Evolutionary conservation across 2,329 filamentous ascomycete genomes (phyloP).

Genomic region (Pseudohalonectria lignicola): DNA sequence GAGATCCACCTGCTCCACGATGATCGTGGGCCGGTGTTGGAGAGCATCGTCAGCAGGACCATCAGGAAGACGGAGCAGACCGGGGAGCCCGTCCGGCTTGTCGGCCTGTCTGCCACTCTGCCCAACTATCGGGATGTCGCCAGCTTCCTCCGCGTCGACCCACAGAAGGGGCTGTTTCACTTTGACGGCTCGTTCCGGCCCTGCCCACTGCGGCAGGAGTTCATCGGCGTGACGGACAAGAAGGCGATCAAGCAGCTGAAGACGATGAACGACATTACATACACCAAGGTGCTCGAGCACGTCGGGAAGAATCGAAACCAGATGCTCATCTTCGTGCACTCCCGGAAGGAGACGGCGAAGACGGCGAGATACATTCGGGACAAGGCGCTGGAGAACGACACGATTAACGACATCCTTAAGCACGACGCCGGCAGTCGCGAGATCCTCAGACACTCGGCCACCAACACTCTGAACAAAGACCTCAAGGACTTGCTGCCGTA

Average conservation of each 20-base stretch:
- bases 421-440: conserved; percentile 88
- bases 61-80: conserved; percentile 91
- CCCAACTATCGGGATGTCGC: conserved; percentile 96
- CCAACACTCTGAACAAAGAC: conserved; percentile 71
- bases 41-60: conserved; percentile 92
- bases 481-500: conserved; percentile 92
- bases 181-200: conserved; percentile 92
- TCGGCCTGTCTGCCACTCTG: conserved; percentile 88
- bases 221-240: conserved; percentile 93
- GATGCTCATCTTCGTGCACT: conserved; percentile 99
- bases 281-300: conserved; percentile 94
- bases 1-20: conserved; percentile 97
- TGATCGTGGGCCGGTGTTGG: conserved; percentile 89
- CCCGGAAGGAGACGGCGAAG: conserved; percentile 94
- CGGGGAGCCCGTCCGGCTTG: conserved; percentile 80
- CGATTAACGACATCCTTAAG: conserved; percentile 88
- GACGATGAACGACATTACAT: conserved; percentile 98
- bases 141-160: conserved; percentile 85
- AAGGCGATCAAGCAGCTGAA: conserved; percentile 98
- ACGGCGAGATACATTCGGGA: conserved; percentile 93
- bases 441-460: conserved; percentile 75
- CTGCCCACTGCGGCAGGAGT: conserved; percentile 91
- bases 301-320: conserved; percentile 89
- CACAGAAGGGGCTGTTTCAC: conserved; percentile 79
- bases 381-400: conserved; percentile 93